phyloP scores from a whole-genome alignment of 1,284 basidiomycete genomes.

The Puccinia polysora region DNA sequence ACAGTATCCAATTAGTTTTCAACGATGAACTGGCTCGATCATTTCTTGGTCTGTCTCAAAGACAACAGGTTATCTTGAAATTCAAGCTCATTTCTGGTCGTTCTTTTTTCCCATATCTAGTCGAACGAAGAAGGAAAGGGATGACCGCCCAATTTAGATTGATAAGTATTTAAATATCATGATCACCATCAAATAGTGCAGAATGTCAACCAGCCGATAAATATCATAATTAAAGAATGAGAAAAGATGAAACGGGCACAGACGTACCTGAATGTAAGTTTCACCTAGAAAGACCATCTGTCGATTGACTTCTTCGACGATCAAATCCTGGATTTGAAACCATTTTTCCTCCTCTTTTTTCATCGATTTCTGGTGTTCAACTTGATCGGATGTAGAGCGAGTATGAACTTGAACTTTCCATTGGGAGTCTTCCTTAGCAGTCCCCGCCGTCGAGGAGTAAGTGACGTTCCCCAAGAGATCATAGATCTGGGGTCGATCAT shows the following conservation, averaged over 20 bases:
- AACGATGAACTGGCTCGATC: no score
- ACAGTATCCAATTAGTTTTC: no score
- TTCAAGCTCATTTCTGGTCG: no score
- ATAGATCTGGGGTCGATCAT: slow-evolving; percentile 67
- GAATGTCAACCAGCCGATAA: no score
- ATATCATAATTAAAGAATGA: background rate
- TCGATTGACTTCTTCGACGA: slow-evolving; percentile 87
- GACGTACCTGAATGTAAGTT: slow-evolving; percentile 77
- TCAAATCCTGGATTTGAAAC: slow-evolving; percentile 94
- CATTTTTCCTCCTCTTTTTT: slow-evolving; percentile 83
- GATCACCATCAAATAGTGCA: no score
- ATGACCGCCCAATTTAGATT: no score
- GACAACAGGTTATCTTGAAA: no score
- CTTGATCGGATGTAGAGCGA: slow-evolving; percentile 55
- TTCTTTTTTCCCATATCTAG: no score
- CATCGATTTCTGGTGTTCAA: background rate
- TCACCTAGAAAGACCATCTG: slow-evolving; percentile 99
- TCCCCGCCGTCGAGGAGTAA: slow-evolving; percentile 88
- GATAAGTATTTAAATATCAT: no score
- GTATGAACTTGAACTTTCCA: slow-evolving; percentile 88
- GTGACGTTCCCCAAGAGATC: slow-evolving; percentile 94
- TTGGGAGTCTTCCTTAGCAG: slow-evolving; percentile 72
- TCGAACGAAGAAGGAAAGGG: no score
- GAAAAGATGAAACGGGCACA: background rate
- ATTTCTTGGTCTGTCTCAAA: no score